Evolutionary conservation across 2,329 filamentous ascomycete genomes (phyloP).

Genomic region (Colletotrichum musae): DNA sequence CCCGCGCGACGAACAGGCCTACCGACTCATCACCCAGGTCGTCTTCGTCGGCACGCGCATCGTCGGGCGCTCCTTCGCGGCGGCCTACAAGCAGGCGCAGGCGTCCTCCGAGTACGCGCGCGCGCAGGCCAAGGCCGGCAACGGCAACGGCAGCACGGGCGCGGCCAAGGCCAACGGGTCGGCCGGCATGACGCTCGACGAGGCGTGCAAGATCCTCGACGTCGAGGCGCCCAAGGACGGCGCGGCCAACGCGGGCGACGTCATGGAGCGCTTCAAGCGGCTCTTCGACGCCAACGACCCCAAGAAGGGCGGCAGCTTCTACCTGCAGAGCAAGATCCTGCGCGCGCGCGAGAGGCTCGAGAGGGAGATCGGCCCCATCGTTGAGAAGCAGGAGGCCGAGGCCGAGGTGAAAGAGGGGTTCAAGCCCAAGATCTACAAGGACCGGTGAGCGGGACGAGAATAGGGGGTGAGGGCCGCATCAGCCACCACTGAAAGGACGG

Average conservation of each 20-base stretch:
- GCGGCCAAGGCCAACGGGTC: slow-evolving; percentile 61
- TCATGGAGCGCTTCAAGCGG: slow-evolving; percentile 91
- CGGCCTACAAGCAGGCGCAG: slow-evolving; percentile 95
- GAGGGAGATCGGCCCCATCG: slow-evolving; percentile 81
- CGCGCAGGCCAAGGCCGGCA: slow-evolving; percentile 73
- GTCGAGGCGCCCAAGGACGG: slow-evolving; percentile 89
- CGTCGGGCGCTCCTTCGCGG: slow-evolving; percentile 90
- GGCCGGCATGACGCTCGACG: slow-evolving; percentile 89
- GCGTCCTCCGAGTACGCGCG: slow-evolving; percentile 87
- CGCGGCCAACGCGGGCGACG: slow-evolving; percentile 82
- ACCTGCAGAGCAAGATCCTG: slow-evolving; percentile 96
- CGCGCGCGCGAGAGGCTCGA: slow-evolving; percentile 94
- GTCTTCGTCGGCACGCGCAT: slow-evolving; percentile 92
- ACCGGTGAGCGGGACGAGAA: slow-evolving; percentile 53
- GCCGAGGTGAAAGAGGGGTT: slow-evolving; percentile 87
- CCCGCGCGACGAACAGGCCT: slow-evolving; percentile 25
- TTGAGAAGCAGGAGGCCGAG: slow-evolving; percentile 80
- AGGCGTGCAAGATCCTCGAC: slow-evolving; percentile 97
- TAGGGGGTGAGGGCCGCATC: background rate
- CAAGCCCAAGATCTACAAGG: slow-evolving; percentile 96
- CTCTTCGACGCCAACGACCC: slow-evolving; percentile 96
- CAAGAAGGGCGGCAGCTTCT: slow-evolving; percentile 96
- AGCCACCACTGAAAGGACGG: too few relatives aligned
- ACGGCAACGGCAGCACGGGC: slow-evolving; percentile 61
- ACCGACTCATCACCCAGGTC: slow-evolving; percentile 84